phyloP scores from a whole-genome alignment of 148 eudicot species.

The Diospyros kaki region DNA sequence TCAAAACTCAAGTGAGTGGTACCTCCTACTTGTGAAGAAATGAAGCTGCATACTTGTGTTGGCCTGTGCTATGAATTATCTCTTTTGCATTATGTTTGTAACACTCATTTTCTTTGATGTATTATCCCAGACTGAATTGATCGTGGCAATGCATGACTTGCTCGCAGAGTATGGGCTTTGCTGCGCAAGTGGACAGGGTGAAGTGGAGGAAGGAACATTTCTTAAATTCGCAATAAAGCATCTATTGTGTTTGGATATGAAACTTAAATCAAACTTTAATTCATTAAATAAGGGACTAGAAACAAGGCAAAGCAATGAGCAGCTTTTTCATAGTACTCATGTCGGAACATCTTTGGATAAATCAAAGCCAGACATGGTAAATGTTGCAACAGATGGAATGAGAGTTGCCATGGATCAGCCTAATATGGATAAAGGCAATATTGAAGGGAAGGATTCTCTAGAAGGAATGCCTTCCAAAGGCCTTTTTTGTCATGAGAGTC shows the following conservation, averaged over 20 bases:
- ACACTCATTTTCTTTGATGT: conserved; percentile 14
- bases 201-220: conserved; percentile 91
- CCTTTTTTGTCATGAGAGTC: conserved; percentile 25
- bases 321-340: conserved; percentile 25
- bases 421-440: conserved; percentile 14
- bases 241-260: conserved; percentile 80
- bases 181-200: conserved; percentile 73
- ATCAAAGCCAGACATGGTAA: conserved; percentile 22
- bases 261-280: conserved; percentile 57
- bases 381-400: conserved; percentile 21
- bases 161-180: conserved; percentile 97
- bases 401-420: conserved; percentile 18
- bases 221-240: conserved; percentile 93
- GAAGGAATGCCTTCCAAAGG: conserved; percentile 21
- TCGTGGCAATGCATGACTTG: conserved; percentile 80
- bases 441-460: conserved; percentile 22
- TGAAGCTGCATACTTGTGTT: conserved; percentile 4
- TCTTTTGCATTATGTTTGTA: conserved; percentile 8
- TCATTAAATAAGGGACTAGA: conserved; percentile 41
- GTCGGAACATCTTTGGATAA: conserved; percentile 24
- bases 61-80: not conserved
- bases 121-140: conserved; percentile 57
- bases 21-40: conserved; percentile 8
- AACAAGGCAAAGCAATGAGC: conserved; percentile 31
- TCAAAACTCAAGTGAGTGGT: conserved; percentile 72